phyloP scores from a whole-genome alignment of 2,329 filamentous ascomycete species.

The Lecanosticta acicola region DNA sequence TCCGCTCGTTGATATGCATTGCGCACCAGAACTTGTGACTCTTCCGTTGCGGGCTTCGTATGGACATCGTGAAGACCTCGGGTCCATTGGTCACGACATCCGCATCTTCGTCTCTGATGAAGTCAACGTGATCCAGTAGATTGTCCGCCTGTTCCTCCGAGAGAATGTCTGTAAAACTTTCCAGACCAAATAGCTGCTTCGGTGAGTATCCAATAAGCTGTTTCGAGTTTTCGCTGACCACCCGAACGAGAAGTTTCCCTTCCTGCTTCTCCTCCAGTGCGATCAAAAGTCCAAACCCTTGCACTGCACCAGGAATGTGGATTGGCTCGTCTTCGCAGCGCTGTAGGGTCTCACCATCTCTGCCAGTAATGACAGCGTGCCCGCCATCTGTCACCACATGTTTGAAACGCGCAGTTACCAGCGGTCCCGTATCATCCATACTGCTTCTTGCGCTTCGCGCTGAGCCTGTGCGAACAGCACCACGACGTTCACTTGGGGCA shows the following conservation, averaged over 20 bases:
- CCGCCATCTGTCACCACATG: constrained; percentile 71
- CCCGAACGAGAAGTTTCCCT: constrained; percentile 62
- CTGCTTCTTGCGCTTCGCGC: constrained; percentile 33
- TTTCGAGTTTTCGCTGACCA: constrained; percentile 76
- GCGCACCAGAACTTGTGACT: constrained; percentile 78
- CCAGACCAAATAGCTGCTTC: constrained; percentile 64
- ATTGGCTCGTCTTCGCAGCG: constrained; percentile 89
- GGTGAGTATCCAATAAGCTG: constrained; percentile 71
- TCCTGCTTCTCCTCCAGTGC: constrained; percentile 65
- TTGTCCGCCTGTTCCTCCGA: constrained; percentile 79
- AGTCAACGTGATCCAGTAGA: constrained; percentile 79
- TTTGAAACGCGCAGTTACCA: constrained; percentile 69
- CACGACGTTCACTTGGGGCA: constrained; percentile 23
- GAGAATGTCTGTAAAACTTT: constrained; percentile 76
- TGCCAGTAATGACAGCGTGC: constrained; percentile 76
- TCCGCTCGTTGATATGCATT: constrained; percentile 65
- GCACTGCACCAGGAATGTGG: constrained; percentile 74
- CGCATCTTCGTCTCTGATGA: constrained; percentile 74
- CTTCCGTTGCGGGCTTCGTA: constrained; percentile 54
- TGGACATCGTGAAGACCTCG: constrained; percentile 75
- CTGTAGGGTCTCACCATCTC: constrained; percentile 65
- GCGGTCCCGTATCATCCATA: constrained; percentile 39
- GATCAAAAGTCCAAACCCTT: constrained; percentile 72
- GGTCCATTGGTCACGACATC: constrained; percentile 72
- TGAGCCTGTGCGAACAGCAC: constrained; percentile 28